Evolutionary conservation across 352 stramenopile genomes (phyloP).

Genomic region (Pythium diclinum): DNA sequence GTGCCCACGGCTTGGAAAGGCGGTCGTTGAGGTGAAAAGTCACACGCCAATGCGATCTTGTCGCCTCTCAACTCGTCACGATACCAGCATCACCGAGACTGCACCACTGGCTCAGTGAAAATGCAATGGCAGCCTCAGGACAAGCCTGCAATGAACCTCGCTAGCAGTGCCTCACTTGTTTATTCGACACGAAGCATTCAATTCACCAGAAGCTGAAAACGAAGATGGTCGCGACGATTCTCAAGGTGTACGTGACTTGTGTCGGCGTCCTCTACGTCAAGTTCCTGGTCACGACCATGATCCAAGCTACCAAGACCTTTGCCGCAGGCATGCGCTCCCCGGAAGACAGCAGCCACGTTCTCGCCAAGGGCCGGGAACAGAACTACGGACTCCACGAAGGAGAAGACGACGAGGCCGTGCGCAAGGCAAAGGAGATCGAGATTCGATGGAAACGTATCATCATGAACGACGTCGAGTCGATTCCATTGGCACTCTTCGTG

Average conservation of each 20-base stretch:
- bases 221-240: constrained; percentile 1
- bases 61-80: neutral
- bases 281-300: constrained; percentile 39
- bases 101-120: neutral
- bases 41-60: neutral
- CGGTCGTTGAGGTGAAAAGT: too few species aligned
- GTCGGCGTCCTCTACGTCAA: constrained; percentile 42
- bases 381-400: constrained; percentile 35
- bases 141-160: neutral
- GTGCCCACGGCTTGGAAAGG: neutral
- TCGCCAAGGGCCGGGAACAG: constrained; percentile 41
- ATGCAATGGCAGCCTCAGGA: too few species aligned
- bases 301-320: constrained; percentile 36
- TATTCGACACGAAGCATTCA: neutral
- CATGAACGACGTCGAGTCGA: constrained; percentile 58
- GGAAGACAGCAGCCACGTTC: constrained; percentile 44
- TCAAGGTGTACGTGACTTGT: constrained; percentile 26
- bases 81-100: neutral
- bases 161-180: constrained; percentile 1
- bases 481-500: constrained; percentile 48
- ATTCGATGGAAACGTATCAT: constrained; percentile 49
- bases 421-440: constrained; percentile 35
- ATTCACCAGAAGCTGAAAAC: too few species aligned
- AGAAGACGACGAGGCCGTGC: constrained; percentile 29
- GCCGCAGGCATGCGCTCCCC: constrained; percentile 28